These are phyloP conservation scores for Pulveroboletus frians DNA, from an alignment of 768 basidiomycete species.

Conservation along the genomic window DNA sequence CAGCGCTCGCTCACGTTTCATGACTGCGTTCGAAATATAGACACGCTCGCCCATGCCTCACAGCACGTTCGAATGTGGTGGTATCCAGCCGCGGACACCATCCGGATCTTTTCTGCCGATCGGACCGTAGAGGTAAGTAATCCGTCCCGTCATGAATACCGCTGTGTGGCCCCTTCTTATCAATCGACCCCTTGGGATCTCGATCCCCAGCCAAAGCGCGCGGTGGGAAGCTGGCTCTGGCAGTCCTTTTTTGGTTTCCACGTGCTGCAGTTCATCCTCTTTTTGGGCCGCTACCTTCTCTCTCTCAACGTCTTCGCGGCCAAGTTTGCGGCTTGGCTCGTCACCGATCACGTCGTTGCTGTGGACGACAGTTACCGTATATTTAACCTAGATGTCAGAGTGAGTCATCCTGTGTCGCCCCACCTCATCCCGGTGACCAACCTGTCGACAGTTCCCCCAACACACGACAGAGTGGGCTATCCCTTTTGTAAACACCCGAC, in stretches of 20 bases:
- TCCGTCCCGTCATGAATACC: slow-evolving; percentile 7
- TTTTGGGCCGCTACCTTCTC: slow-evolving; percentile 63
- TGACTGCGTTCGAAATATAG: slow-evolving; percentile 52
- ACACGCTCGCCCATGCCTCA: slow-evolving; percentile 52
- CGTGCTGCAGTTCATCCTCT: slow-evolving; percentile 77
- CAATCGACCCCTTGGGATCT: not conserved
- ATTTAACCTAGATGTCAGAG: slow-evolving; percentile 92
- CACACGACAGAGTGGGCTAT: slow-evolving; percentile 96
- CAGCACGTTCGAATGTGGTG: slow-evolving; percentile 95
- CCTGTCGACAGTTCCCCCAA: slow-evolving; percentile 57
- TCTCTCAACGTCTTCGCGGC: slow-evolving; percentile 60
- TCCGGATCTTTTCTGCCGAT: slow-evolving; percentile 70
- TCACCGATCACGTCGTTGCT: slow-evolving; percentile 46
- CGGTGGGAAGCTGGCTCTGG: slow-evolving; percentile 61
- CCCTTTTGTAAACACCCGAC: slow-evolving; percentile 59
- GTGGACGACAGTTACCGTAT: slow-evolving; percentile 78
- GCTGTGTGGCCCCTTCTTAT: not conserved
- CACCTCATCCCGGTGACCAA: slow-evolving; percentile 3
- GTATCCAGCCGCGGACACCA: slow-evolving; percentile 74
- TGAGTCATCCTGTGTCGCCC: slow-evolving; percentile 37
- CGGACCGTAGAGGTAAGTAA: slow-evolving; percentile 71
- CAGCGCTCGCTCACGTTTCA: slow-evolving; percentile 61
- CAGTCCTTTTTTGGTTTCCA: slow-evolving; percentile 72
- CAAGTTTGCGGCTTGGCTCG: slow-evolving; percentile 64
- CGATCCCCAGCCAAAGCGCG: slow-evolving; percentile 42